Conservation (phyloP, 2,329 filamentous ascomycete genomes). For the Colletotrichum aenigma region DNA sequence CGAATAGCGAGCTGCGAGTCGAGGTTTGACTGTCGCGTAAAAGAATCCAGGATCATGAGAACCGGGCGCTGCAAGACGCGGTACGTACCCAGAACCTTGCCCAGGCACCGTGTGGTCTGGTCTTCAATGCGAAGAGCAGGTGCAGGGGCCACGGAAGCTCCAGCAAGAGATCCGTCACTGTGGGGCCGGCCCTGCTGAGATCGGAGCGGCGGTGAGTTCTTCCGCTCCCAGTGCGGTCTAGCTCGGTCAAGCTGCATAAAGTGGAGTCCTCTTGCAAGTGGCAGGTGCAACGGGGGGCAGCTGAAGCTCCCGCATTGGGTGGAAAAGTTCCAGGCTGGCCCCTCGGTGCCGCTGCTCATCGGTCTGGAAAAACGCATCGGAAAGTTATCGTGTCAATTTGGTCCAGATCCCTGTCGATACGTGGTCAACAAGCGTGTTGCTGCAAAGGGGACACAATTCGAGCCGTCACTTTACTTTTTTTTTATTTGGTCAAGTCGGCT, state of each 20-base stretch:
- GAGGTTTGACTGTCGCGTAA: slow-evolving; percentile 7
- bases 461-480: not conserved
- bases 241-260: not conserved
- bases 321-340: not conserved
- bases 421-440: not conserved
- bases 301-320: not conserved
- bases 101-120: not conserved
- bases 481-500: not conserved
- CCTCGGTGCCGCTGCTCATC: not conserved
- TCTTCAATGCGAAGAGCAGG: not conserved
- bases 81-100: not conserved
- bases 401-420: slow-evolving; percentile 15
- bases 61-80: not conserved
- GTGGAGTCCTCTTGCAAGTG: not conserved
- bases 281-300: not conserved
- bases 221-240: not conserved
- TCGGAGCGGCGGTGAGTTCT: not conserved
- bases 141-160: not conserved
- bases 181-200: not conserved
- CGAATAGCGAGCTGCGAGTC: not conserved
- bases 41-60: not conserved
- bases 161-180: not conserved
- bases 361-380: slow-evolving; percentile 22
- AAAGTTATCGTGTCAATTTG: slow-evolving; percentile 25
- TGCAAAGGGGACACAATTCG: slow-evolving; percentile 16